Base-by-base conservation (phyloP, 2,329 filamentous ascomycete genomes). In the Torrubiella hemipterigena region DNA sequence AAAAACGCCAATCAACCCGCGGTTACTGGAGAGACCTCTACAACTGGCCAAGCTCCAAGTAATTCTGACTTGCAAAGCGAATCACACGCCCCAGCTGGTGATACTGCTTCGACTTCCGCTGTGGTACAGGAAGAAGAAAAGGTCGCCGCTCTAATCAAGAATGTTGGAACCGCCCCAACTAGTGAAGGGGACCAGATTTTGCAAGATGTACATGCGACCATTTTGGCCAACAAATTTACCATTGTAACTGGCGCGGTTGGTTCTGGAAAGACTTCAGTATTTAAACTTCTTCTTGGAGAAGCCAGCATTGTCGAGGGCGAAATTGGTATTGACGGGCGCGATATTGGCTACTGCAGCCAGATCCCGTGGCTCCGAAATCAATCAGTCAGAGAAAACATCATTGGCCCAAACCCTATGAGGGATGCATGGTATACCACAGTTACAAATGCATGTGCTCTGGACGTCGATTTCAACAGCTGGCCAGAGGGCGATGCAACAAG, bases 201-300 rank as follows among this genome's bases (percentile, higher is more conserved):
- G n/a, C n/a, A n/a, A n/a, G n/a, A n/a, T n/a, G n/a, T n/a, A n/a
- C n/a, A n/a, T n/a, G n/a, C n/a, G n/a, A n/a, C n/a, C n/a, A n/a
- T n/a, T n/a, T n/a, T n/a, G n/a, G n/a, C n/a, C n/a, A n/a, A n/a
- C n/a, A n/a, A n/a, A n/a, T n/a, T 50, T 17, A 47, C 42, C 7
- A 31, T 51, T 7, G 33, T 54, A 11, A 26, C 49, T 4, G 51
- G 50, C 0, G 48, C 49, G 0, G 47, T 54, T 3, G 51, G 48
- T 0, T 51, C 42, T 16, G 51, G 52, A 13, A 55, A 54, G 32
- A 46, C 45, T 0, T 44, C 43, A 10, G 30, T 51, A 4, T 30
- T 50, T 18, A 43, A 51, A 25, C 37, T 39, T 12, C 30, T 55
- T 2, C 38, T 52, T 1, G 45, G 48, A 9, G 47, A 48, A 29